Base-by-base conservation (phyloP, 116 monocot genomes). In the Papilionanthe hybrid region DNA sequence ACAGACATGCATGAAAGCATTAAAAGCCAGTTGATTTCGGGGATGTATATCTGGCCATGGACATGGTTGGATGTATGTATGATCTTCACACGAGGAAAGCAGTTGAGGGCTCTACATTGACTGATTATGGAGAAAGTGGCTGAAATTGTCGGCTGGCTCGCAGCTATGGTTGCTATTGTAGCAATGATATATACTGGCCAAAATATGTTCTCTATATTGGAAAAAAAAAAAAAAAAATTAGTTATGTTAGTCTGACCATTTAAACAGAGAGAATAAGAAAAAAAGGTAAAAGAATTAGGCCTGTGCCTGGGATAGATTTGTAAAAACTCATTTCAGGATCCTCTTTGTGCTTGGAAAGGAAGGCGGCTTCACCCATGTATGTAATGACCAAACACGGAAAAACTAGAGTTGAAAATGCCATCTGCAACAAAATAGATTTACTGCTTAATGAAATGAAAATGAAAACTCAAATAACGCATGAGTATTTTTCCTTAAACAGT, bases 361-460 rank as follows among this genome's bases (percentile, higher is more conserved):
- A 95, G 0, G 95, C 95, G 79, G 95, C 95, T 86, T 95, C 89
- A 50, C 95, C 95, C 95, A 95, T 90, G 80, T 95, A 95, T 76
- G 92, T 85, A 2, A 92, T 13, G 22, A 92, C 81, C 37, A 95
- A 79, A 84, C 90, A 87, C n/a, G 95, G 92, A 81, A 92, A 95
- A 73, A 95, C 92, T 58, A 95, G 53, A 7, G 68, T 77, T 29
- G 81, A 77, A 69, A 92, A 92, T 71, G 86, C 92, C 23, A 92
- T 74, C 92, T 92, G 87, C 49, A 66, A 81, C 30, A 32, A 68
- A 42, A 50, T 13, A 73, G 9, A 65, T 7, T 65, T 65, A 27
- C 27, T 25, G 22, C 25, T 65, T 65, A 65, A 27, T 65, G 4
- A 65, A 65, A 27, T 25, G 65, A 5, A 9, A 25, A 65, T 65